A percentile compares a stretch with the other conserved stretches of the same genome.
phyloP scores from a whole-genome alignment of 2,329 filamentous ascomycete species.

The Arthrocladium fulminans region DNA sequence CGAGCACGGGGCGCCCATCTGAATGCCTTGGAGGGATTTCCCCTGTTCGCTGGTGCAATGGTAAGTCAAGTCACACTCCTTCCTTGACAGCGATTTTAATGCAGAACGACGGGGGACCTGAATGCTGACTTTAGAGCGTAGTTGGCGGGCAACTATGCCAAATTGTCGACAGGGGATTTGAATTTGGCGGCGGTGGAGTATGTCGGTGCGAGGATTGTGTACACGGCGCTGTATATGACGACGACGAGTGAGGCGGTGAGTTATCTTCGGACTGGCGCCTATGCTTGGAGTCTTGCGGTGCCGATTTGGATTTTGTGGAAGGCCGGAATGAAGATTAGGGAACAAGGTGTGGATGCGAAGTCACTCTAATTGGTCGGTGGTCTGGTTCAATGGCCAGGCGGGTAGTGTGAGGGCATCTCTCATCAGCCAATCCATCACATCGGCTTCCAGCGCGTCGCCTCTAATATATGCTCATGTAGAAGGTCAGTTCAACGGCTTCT shows the following conservation, averaged over 20 bases:
- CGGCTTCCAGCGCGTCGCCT: too few relatives aligned
- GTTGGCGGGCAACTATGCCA: constrained; percentile 29
- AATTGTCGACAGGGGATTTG: constrained; percentile 26
- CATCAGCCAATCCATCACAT: not conserved
- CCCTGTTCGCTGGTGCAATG: constrained; percentile 30
- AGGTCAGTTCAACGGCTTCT: not conserved
- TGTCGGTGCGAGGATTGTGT: constrained; percentile 26
- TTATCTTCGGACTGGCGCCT: constrained; percentile 28
- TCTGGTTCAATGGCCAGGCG: too few relatives aligned
- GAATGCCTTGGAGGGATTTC: constrained; percentile 30
- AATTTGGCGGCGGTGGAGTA: constrained; percentile 29
- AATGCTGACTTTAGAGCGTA: constrained; percentile 8
- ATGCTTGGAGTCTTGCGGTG: constrained; percentile 28
- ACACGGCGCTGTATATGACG: constrained; percentile 29
- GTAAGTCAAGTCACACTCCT: constrained; percentile 18
- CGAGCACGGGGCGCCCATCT: constrained; percentile 28
- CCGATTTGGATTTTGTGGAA: constrained; percentile 28
- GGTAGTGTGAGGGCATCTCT: too few relatives aligned
- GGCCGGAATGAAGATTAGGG: constrained; percentile 21
- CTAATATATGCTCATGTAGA: too few relatives aligned
- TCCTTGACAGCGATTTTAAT: too few relatives aligned
- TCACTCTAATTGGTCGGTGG: not conserved
- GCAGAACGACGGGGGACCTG: too few relatives aligned
- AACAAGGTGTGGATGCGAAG: not conserved
- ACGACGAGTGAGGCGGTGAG: constrained; percentile 27